Conservation (phyloP, 2,329 filamentous ascomycete species). For the Fusarium albosuccineum region DNA sequence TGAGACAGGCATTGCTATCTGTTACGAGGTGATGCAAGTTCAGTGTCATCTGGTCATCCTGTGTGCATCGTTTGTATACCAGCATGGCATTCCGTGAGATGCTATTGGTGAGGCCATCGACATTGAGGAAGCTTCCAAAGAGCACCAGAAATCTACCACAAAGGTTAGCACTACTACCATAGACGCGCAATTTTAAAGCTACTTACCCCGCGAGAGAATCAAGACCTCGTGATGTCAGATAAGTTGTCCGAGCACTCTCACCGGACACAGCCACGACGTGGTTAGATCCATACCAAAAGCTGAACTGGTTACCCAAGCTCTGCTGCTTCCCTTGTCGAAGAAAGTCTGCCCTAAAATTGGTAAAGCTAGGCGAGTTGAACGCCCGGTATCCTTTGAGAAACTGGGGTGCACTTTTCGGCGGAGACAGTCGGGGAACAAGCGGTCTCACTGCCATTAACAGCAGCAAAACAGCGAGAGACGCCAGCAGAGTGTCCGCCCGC, state of each 20-base stretch:
- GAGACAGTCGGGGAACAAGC: not conserved
- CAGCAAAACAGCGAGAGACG: not conserved
- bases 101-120: slow-evolving; percentile 9
- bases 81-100: slow-evolving; percentile 2
- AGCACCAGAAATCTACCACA: not conserved
- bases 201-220: slow-evolving; percentile 58
- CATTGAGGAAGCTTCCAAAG: slow-evolving; percentile 4
- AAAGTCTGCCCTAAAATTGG: slow-evolving; percentile 51
- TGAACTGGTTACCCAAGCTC: slow-evolving; percentile 59
- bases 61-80: slow-evolving; percentile 7
- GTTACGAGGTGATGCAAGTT: slow-evolving; percentile 10
- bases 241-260: slow-evolving; percentile 55
- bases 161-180: not conserved
- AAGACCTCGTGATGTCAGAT: slow-evolving; percentile 60
- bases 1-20: not conserved
- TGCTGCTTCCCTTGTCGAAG: slow-evolving; percentile 49
- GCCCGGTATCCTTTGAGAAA: not conserved
- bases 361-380: not conserved
- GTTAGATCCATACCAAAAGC: slow-evolving; percentile 61
- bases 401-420: slow-evolving; percentile 3
- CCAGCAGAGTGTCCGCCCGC: not conserved
- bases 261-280: slow-evolving; percentile 61
- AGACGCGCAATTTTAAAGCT: not conserved
- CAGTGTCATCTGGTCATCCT: slow-evolving; percentile 15
- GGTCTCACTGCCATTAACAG: not conserved